These are phyloP conservation scores for Penicillium odoratum DNA, from an alignment of 495 filamentous ascomycete species.

Conservation along the genomic window DNA sequence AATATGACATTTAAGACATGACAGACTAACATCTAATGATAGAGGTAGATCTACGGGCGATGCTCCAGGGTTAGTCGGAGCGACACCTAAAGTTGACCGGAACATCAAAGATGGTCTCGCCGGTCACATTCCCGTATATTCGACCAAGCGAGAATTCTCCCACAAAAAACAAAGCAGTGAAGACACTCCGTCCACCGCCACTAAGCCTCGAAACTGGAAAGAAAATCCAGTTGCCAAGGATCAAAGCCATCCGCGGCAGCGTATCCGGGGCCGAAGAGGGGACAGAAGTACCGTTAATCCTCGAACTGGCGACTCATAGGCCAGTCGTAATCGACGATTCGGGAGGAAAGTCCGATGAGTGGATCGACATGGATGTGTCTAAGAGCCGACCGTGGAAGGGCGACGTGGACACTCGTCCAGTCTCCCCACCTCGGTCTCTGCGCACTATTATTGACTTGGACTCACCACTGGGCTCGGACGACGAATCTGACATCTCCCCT, in stretches of 20 bases:
- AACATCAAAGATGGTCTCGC: slow-evolving; percentile 13
- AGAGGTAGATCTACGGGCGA: background rate
- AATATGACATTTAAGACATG: background rate
- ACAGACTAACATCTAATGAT: background rate
- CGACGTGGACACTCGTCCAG: background rate
- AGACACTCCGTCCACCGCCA: slow-evolving; percentile 9
- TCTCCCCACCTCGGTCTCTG: slow-evolving; percentile 15
- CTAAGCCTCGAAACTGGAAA: slow-evolving; percentile 5
- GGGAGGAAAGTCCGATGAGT: slow-evolving; percentile 1
- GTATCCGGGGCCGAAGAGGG: slow-evolving; percentile 2
- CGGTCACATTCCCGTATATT: slow-evolving; percentile 6
- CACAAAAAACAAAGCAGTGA: slow-evolving; percentile 9
- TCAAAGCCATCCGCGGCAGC: slow-evolving; percentile 10
- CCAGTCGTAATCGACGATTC: background rate
- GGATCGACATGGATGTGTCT: slow-evolving; percentile 6
- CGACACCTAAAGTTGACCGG: background rate
- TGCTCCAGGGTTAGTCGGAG: slow-evolving; percentile 1
- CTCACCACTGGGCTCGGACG: slow-evolving; percentile 19
- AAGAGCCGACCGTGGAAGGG: background rate
- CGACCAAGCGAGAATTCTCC: slow-evolving; percentile 2
- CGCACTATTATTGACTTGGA: slow-evolving; percentile 21
- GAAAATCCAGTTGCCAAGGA: background rate
- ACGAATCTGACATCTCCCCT: slow-evolving; percentile 33
- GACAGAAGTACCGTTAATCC: background rate
- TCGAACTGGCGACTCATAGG: background rate